A percentile compares a stretch with the other conserved stretches of the same genome.
Evolutionary conservation across 2,329 filamentous ascomycete species (phyloP).

Genomic region (Colletotrichum liriopes): DNA sequence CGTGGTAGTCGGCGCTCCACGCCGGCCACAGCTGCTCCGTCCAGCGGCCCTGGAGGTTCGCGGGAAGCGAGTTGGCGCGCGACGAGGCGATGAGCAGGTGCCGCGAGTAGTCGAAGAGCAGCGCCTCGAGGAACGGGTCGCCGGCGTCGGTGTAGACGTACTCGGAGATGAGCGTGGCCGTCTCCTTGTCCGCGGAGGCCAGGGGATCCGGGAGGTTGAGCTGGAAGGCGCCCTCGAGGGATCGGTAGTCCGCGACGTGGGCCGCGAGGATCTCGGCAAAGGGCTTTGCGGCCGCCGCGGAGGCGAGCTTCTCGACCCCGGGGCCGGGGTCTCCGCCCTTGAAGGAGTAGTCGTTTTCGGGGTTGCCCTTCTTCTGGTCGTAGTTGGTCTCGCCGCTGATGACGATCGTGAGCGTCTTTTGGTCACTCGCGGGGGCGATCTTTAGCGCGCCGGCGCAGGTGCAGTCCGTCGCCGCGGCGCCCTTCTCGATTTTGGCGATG

Average conservation of each 20-base stretch:
- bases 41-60: conserved; percentile 73
- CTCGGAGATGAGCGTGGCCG: conserved; percentile 55
- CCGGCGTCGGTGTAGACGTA: conserved; percentile 53
- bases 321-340: conserved; percentile 61
- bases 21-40: conserved; percentile 57
- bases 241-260: conserved; percentile 60
- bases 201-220: conserved; percentile 62
- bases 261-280: conserved; percentile 50
- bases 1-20: conserved; percentile 70
- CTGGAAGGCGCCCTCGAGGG: conserved; percentile 56
- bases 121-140: conserved; percentile 67
- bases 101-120: conserved; percentile 68
- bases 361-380: conserved; percentile 64
- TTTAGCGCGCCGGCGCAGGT: conserved; percentile 47
- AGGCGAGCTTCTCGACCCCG: conserved; percentile 53
- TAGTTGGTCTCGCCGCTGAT: conserved; percentile 65
- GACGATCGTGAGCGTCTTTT: conserved; percentile 55
- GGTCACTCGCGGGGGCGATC: conserved; percentile 47
- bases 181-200: conserved; percentile 57
- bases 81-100: conserved; percentile 71
- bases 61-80: conserved; percentile 65
- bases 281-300: conserved; percentile 52
- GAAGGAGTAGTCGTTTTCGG: conserved; percentile 62
- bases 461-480: conserved; percentile 43
- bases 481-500: conserved; percentile 47